phyloP scores from a whole-genome alignment of 495 filamentous ascomycete species.

The Cairneyella variabilis region DNA sequence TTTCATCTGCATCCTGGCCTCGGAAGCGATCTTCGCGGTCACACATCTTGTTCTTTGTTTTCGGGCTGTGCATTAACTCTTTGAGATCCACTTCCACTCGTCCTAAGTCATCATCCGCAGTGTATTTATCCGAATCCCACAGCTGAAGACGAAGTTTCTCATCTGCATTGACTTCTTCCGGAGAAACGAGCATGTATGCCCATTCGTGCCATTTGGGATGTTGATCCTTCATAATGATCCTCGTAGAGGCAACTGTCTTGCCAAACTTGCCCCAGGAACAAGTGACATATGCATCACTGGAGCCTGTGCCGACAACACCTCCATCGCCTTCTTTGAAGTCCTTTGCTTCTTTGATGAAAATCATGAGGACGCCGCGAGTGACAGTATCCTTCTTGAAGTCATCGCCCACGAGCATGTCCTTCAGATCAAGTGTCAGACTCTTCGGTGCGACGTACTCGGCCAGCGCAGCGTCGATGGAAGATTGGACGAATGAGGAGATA shows the following conservation, averaged over 20 bases:
- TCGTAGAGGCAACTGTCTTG: constrained; percentile 60
- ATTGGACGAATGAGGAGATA: constrained; percentile 69
- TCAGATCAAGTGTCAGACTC: constrained; percentile 64
- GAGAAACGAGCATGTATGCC: constrained; percentile 57
- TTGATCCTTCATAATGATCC: constrained; percentile 58
- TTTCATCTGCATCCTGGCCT: constrained; percentile 55
- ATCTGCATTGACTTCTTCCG: constrained; percentile 68
- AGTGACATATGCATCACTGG: constrained; percentile 64
- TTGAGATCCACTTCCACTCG: constrained; percentile 64
- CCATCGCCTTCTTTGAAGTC: constrained; percentile 67
- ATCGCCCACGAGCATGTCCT: constrained; percentile 70
- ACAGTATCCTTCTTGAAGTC: constrained; percentile 72
- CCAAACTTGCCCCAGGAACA: constrained; percentile 75
- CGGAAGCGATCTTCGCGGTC: constrained; percentile 56
- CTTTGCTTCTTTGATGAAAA: constrained; percentile 57
- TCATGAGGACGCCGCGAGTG: constrained; percentile 58
- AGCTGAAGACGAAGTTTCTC: constrained; percentile 63
- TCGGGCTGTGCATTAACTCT: constrained; percentile 51
- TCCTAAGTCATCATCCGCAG: constrained; percentile 68
- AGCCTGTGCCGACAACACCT: constrained; percentile 51
- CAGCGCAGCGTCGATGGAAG: constrained; percentile 64
- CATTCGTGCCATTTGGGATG: constrained; percentile 68
- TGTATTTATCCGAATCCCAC: constrained; percentile 67
- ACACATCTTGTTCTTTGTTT: constrained; percentile 50
- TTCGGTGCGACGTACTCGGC: constrained; percentile 72